Base-by-base conservation (phyloP, 2,329 filamentous ascomycete species). In the Colletotrichum caudatum region DNA sequence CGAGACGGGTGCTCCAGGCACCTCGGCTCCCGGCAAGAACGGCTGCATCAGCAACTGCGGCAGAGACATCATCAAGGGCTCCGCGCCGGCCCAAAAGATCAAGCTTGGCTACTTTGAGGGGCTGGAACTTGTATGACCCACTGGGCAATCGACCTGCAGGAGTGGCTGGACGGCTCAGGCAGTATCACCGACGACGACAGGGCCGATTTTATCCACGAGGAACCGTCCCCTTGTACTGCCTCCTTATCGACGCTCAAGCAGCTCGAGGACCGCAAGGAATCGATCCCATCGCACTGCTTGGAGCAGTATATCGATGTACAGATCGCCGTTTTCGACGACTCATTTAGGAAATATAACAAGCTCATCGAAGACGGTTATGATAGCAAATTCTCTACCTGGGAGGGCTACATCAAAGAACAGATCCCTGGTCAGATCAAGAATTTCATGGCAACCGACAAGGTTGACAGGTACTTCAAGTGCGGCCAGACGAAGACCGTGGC, bases 21-120 rank as follows among this genome's bases (percentile, higher is more conserved):
- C 82, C 5, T 76, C 80, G 12, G 53, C 71, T 9, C 61, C 74
- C 0, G 78, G 77, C 18, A 77, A 71, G 5, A 77, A 81, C 70
- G 80, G 80, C 33, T 84, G 82, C 69, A 80, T 84, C 33, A 80
- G 77, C 44, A 82, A 83, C 75, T 84, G 82, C 71, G 81, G 82
- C 8, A 78, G 70, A 7, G 77, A 80, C 2, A 77, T 84, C 20
- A 69, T 80, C 26, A 65, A 75, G 5, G 75, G 75, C 4, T 48
- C 46, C 1, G 77, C 44, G 73, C 80, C 71, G 16, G 66, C 64
- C 35, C 73, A 50, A 12, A 44, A 65, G 51, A 12, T 51, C n/a
- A 65, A 51, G 56, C 51, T 83, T n/a, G 80, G 73, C 41, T 84
- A 83, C 71, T 84, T 76, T 70, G 80, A 84, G 71, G 71, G 76